Percentiles rank a stretch among this genome's conserved stretches.
Conservation (phyloP, 1,139 yeast species). For the Kluyveromyces sp. region DNA sequence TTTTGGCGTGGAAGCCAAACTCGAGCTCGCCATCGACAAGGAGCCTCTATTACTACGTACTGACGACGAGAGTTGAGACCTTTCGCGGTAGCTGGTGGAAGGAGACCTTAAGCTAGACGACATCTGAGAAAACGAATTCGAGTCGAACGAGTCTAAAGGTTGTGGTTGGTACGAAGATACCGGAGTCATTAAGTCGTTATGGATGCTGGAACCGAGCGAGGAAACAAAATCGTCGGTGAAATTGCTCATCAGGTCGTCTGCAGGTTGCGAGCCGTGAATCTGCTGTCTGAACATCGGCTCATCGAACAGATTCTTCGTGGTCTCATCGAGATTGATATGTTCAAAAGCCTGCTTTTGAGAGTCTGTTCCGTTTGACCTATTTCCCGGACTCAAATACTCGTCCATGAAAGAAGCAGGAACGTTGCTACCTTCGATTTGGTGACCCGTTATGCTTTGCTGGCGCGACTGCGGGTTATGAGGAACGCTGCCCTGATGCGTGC, state of each 20-base stretch:
- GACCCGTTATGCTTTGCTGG: constrained; percentile 6
- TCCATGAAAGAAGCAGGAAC: constrained; percentile 9
- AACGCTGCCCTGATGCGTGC: neutral
- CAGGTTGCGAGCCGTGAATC: neutral
- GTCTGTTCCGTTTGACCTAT: neutral
- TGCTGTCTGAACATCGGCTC: constrained; percentile 4
- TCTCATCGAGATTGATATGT: constrained; percentile 2
- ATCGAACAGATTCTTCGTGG: constrained; percentile 3
- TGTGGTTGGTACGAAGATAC: constrained; percentile 26
- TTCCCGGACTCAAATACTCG: constrained; percentile 6
- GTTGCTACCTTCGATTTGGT: constrained; percentile 3
- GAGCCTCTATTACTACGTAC: constrained; percentile 22
- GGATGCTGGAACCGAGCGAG: constrained; percentile 26
- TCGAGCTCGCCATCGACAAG: constrained; percentile 18
- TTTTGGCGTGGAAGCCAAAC: constrained; percentile 11
- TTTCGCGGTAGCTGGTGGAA: constrained; percentile 25
- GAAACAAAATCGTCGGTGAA: constrained; percentile 26
- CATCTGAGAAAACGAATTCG: constrained; percentile 13
- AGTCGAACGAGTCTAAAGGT: constrained; percentile 15
- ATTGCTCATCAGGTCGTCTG: constrained; percentile 17
- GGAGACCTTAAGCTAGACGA: constrained; percentile 25
- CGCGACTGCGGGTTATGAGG: neutral
- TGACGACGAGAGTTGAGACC: constrained; percentile 26
- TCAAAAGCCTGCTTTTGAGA: neutral
- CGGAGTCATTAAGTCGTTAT: constrained; percentile 23